Base-by-base conservation (phyloP, 2,329 filamentous ascomycete species). In the Ophiostoma ulmi region DNA sequence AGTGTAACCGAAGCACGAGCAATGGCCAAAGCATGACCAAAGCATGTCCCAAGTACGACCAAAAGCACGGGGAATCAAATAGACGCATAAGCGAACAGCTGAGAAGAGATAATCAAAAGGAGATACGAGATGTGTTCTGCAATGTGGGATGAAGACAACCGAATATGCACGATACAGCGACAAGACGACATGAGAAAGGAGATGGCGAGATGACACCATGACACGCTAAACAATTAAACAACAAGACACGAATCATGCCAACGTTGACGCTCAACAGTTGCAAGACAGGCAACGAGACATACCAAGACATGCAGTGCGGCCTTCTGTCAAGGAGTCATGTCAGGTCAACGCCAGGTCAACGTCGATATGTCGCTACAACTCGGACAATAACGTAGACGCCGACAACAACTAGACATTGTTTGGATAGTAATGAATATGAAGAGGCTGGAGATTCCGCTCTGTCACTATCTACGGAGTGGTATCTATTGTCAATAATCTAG, bases 241-340 rank as follows among this genome's bases (percentile, higher is more conserved):
- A 26, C n/a, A 26, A 26, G 52, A 58, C 52, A 58, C 52, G 52
- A 22, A 26, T 58, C 52, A 58, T 31, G 22, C 52, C 52, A 22
- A 10, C 22, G 52, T 26, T 14, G n/a, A 58, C n/a, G 8, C 17
- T 17, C 17, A 26, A 22, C 52, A 58, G 22, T 26, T 58, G 8
- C 14, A 22, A 58, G 52, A 58, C 52, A 22, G 52, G n/a, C n/a
- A 26, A 58, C 52, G n/a, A 58, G 52, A 58, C 52, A 58, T 58
- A 58, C 52, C 52, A 14, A 58, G 52, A 31, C 52, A 26, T 26
- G 52, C 52, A 58, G 52, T 11, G 26, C 2, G 17, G 11, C n/a
- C n/a, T 14, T 13, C 17, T 22, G n/a, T 26, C 52, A 58, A 26
- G 52, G n/a, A 14, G 14, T 39, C 38, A 39, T 39, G 10, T 11